Base-by-base conservation (phyloP, 2,329 filamentous ascomycete genomes). In the Emmonsiellopsis sp. region DNA sequence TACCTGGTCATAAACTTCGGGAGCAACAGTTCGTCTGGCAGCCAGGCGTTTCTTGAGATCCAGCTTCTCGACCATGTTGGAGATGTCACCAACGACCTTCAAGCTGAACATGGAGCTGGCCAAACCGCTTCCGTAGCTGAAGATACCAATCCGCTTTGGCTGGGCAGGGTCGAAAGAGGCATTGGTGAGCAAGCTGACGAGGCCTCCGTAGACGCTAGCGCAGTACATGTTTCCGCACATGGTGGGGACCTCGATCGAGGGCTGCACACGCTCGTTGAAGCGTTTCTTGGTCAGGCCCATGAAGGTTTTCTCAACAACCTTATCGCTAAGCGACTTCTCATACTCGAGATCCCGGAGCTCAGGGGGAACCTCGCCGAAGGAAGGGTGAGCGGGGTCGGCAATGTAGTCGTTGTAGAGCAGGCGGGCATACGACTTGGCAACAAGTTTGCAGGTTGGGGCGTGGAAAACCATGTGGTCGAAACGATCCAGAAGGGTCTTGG, bases 361-460 rank as follows among this genome's bases (percentile, higher is more conserved):
- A 42, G 84, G 78, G 51, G 88, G 80, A 39, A 92, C 86, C 60
- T 89, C 86, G 56, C 81, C 80, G 65, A 92, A 93, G 53, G 77
- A 77, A 46, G 84, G 72, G 70, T 79, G 76, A 57, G 82, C 77
- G 47, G 87, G 82, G 70, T 89, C 79, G 69, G 76, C 74, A 37
- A 92, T 78, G 77, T 86, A 93, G 74, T 93, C 88, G 69, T 92
- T 88, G 80, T 93, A 93, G 54, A 92, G 77, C 59, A 93, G 78
- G 61, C 88, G 86, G 56, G 82, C 88, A 68, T 90, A 93, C 14
- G 86, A 90, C 77, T 93, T 93, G 67, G 86, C 77, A 57, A 93
- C 88, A 54, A 90, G 79, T 77, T 93, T 93, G 85, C 88, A 93
- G 58, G 84, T 92, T 42, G 88, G 88, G 14, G 88, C 80, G 71